Evolutionary conservation across 1,284 basidiomycete species (phyloP), one percentile per base, ranked within the genome.

Genomic region (Apiotrichum domesticum): DNA sequence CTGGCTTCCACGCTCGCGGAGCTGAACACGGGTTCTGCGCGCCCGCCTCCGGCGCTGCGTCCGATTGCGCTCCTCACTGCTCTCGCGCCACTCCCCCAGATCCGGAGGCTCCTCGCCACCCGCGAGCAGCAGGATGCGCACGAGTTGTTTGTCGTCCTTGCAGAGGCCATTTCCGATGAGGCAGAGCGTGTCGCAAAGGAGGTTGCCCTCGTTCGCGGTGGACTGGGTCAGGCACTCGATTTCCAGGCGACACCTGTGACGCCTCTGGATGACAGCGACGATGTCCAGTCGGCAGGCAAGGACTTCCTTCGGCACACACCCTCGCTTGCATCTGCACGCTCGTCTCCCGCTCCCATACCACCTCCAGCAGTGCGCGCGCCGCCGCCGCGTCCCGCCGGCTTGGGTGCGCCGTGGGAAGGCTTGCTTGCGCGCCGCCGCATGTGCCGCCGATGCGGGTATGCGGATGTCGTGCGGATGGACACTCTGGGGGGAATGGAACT

Each of bases 51-150:
- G 43, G 80, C 88, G 13, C 80, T 90, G 14, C 83, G 87, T 0
- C 89, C 90, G 0, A 70, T 84, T 45, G 80, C 81, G 29, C 84
- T 92, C 58, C 87, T 92, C 45, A 74, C 81, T 11, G 87, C 86
- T 1, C 81, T 92, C 54, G 81, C 83, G 14, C 73, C 80, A 39
- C 79, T 84, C 48, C 81, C 83, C 44, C 76, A 80, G 42, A 80
- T 81, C 59, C 83, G 81, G n/a, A 66, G 86, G 0, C 80, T 94
- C 6, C 85, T 95, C 68, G 83, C 83, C 58, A 90, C 88, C 1
- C 84, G 88, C 13, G 88, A 94, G 69, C 92, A 96, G 72, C 92
- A 96, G 77, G 92, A 96, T 73, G 92, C 92, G 2, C 93, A 96
- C 68, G 93, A 96, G 70, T 80, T 96, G n/a, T 95, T 94, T 75